These are phyloP conservation scores for Cymodocea nodosa DNA, from an alignment of 116 monocot genomes.

Conservation along the genomic window DNA sequence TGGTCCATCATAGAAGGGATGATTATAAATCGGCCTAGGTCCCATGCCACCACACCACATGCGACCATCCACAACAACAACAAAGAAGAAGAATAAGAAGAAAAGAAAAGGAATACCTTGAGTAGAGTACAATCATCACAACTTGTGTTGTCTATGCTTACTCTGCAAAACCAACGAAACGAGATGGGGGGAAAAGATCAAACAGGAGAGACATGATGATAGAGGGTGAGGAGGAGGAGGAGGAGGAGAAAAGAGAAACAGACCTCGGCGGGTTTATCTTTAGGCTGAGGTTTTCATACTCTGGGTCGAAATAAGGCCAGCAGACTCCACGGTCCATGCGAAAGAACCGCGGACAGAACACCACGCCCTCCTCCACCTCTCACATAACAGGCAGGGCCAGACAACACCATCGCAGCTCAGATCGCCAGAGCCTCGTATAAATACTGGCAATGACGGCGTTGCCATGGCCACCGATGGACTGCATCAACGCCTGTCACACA, in stretches of 20 bases:
- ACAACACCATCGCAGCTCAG: no score
- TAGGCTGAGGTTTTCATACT: conserved; percentile 72
- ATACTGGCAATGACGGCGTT: no score
- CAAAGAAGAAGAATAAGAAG: not conserved
- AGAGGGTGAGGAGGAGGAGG: not conserved
- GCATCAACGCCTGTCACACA: no score
- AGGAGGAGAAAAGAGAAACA: not conserved
- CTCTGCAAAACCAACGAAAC: conserved; percentile 34
- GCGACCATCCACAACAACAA: no score
- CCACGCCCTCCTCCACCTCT: not conserved
- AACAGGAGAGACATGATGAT: not conserved
- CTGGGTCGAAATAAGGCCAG: conserved; percentile 81
- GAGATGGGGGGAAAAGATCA: not conserved
- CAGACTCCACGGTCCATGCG: conserved; percentile 15
- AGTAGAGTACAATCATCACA: conserved; percentile 65
- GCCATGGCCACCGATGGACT: no score
- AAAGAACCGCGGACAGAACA: not conserved
- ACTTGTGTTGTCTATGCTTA: conserved; percentile 62
- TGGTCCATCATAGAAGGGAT: no score
- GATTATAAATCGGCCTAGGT: no score
- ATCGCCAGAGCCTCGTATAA: no score
- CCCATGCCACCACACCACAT: no score
- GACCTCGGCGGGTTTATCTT: conserved; percentile 71
- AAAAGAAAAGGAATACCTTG: conserved; percentile 25
- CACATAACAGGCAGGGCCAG: no score